phyloP scores from a whole-genome alignment of 192 early-diverging fungal genomes.

The Phycomyces blakesleeanus region DNA sequence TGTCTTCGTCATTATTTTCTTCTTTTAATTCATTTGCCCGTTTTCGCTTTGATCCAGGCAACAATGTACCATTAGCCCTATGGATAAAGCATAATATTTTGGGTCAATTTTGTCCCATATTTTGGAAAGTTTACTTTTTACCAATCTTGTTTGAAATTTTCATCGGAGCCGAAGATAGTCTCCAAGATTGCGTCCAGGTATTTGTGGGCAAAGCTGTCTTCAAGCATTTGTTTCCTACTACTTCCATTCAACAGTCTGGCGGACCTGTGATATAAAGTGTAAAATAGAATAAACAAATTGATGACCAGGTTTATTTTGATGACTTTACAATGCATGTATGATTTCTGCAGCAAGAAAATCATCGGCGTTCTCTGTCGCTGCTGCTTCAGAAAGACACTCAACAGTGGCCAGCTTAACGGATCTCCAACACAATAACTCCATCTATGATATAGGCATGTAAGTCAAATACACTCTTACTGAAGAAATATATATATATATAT shows the following conservation, averaged over 20 bases:
- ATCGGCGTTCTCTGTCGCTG: not conserved
- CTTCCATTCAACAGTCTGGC: no score
- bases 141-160: not conserved
- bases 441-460: not conserved
- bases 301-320: not conserved
- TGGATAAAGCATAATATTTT: not conserved
- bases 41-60: not conserved
- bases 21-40: no score
- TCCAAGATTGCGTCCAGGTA: not conserved
- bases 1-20: not conserved
- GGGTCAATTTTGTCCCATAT: no score
- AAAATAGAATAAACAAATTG: no score
- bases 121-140: not conserved
- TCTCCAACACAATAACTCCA: not conserved
- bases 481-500: not conserved
- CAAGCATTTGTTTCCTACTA: not conserved
- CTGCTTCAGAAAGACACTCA: not conserved
- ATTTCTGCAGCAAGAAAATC: conserved; percentile 4
- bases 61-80: not conserved
- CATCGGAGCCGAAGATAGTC: not conserved
- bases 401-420: not conserved
- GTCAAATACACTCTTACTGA: no score
- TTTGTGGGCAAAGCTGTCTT: not conserved
- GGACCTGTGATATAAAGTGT: no score
- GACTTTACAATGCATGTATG: not conserved